Evolutionary conservation across 2,329 filamentous ascomycete species (phyloP), one percentile per base, ranked within the genome.

Genomic region (Raffaelea albimanens): DNA sequence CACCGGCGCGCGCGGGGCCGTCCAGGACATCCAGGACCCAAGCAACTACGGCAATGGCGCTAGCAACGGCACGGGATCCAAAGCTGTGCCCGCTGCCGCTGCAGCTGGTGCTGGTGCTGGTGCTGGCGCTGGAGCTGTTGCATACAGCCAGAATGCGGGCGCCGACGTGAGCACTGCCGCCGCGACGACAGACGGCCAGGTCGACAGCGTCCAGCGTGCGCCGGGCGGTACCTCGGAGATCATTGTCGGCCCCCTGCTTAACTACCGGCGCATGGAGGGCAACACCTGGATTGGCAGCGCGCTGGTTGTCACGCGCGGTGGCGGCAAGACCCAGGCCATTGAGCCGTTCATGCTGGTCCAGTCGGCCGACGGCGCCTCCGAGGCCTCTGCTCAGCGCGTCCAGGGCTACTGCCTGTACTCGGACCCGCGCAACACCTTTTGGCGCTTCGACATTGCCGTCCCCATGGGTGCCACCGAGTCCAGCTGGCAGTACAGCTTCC

Each of bases 371-470:
- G 57, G 60, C 21, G 57, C 57, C 33, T 58, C 56, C 43, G 63
- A 61, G 44, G 63, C 58, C 42, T 56, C 42, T 43, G 43, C 55
- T 8, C 56, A 52, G 4, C 58, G 63, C 69, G 50, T 88, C 70
- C 59, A 67, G 63, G 61, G 71, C 71, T 56, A 70, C 65, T 67
- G 75, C 73, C 61, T 91, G 67, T 68, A 83, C 80, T 76, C 83
- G 61, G 74, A 83, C 58, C 63, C 67, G 43, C 67, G 75, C 66
- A 68, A 82, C 73, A 97, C 91, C 0, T 98, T 98, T 64, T 98
- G 93, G 93, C 78, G 83, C 49, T 98, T 97, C 66, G 83, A 85
- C 56, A 63, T 98, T 29, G 75, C 82, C 55, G 78, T 95, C 34
- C 85, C 90, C 53, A 77, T 98, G 52, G 78, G 78, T 45, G 63